These are phyloP conservation scores for Diplodia scrobiculata DNA, from an alignment of 2,329 filamentous ascomycete species.

Conservation along the genomic window DNA sequence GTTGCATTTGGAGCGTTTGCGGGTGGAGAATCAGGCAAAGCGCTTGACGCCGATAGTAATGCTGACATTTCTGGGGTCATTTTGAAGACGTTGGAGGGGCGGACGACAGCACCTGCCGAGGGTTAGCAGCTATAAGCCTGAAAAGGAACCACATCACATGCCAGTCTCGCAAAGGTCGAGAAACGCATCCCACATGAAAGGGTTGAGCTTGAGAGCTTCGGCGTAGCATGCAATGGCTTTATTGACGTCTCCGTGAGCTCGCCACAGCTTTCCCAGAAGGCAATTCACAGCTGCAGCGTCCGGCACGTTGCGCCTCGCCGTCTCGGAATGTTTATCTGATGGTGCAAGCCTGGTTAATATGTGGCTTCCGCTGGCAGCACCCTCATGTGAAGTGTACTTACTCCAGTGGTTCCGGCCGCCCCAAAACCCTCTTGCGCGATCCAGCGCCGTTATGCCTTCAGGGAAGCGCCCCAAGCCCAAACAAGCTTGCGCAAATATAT, in stretches of 20 bases:
- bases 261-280: conserved; percentile 83
- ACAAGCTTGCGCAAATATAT: conserved; percentile 88
- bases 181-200: conserved; percentile 98
- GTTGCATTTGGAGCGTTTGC: neutral
- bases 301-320: conserved; percentile 70
- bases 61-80: conserved; percentile 65
- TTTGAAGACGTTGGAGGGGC: conserved; percentile 84
- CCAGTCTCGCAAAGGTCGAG: conserved; percentile 79
- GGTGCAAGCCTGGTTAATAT: neutral
- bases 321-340: conserved; percentile 71
- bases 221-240: conserved; percentile 86
- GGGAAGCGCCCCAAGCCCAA: conserved; percentile 74
- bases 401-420: conserved; percentile 73
- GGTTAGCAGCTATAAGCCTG: conserved; percentile 25
- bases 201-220: conserved; percentile 83
- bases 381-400: conserved; percentile 50
- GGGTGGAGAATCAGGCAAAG: conserved; percentile 33
- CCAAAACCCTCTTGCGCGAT: conserved; percentile 80
- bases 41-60: conserved; percentile 46
- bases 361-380: neutral
- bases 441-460: conserved; percentile 80
- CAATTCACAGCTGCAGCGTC: conserved; percentile 84
- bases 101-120: conserved; percentile 69
- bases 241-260: conserved; percentile 75
- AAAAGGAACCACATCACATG: conserved; percentile 32